phyloP scores from a whole-genome alignment of 208 protist genomes.

The Leishmania amazonensis region DNA sequence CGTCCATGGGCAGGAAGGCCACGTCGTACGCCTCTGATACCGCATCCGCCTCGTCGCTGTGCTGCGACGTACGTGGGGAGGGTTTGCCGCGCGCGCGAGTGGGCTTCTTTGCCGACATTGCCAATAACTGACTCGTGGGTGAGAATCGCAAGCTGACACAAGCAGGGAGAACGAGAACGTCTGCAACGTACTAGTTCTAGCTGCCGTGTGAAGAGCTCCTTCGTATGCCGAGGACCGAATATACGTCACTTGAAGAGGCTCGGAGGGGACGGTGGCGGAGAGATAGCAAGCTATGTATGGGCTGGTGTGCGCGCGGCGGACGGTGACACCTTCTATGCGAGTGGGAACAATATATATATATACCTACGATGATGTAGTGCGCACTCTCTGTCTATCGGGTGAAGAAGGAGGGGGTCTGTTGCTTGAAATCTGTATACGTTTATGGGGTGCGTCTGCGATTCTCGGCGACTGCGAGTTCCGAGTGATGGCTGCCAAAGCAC shows the following conservation, averaged over 20 bases:
- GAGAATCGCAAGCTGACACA: not conserved
- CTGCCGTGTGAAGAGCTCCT: not conserved
- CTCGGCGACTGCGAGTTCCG: not conserved
- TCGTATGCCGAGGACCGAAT: not conserved
- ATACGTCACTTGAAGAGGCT: not conserved
- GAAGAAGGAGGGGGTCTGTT: not conserved
- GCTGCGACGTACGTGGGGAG: not conserved
- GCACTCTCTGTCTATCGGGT: not conserved
- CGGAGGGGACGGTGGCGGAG: not conserved
- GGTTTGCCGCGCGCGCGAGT: not conserved
- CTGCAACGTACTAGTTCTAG: not conserved
- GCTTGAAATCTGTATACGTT: not conserved
- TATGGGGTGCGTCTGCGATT: not conserved
- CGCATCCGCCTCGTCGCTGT: not conserved
- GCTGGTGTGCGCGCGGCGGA: not conserved
- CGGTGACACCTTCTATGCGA: not conserved
- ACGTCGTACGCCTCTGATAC: constrained; percentile 25
- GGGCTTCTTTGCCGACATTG: constrained; percentile 7
- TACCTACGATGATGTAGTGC: not conserved
- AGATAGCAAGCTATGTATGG: not conserved
- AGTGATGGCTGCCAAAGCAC: not conserved
- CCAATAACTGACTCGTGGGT: not conserved
- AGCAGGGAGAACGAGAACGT: not conserved
- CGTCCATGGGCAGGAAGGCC: constrained; percentile 31
- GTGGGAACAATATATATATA: not conserved